Conservation (phyloP, 73 alveolate genomes). For the Paramecium biaurelia region DNA sequence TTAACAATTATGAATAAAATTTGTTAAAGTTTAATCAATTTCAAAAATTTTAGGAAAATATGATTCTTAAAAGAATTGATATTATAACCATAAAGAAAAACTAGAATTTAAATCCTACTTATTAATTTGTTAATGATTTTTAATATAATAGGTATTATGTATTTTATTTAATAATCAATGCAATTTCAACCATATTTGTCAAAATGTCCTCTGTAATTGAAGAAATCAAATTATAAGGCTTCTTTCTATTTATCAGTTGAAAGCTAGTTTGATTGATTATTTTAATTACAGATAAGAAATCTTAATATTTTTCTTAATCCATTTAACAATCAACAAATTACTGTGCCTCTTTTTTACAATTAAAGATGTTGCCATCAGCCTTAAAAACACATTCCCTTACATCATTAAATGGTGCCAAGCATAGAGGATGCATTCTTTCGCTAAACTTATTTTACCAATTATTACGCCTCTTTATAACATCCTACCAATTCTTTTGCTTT, state of each 20-base stretch:
- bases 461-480: constrained; percentile 66
- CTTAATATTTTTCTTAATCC: constrained; percentile 49
- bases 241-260: constrained; percentile 57
- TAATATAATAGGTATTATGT: neutral
- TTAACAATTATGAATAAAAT: neutral
- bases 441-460: neutral
- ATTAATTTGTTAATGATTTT: neutral
- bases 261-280: neutral
- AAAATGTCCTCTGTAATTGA: constrained; percentile 63
- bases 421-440: constrained; percentile 62
- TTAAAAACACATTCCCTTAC: constrained; percentile 63
- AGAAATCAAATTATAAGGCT: constrained; percentile 62
- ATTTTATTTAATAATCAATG: neutral
- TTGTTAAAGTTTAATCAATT: no score
- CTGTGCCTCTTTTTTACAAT: constrained; percentile 34
- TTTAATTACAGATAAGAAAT: constrained; percentile 42
- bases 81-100: neutral
- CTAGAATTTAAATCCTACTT: neutral
- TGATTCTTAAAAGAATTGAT: neutral
- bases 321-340: constrained; percentile 38
- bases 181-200: constrained; percentile 45
- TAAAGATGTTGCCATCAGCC: constrained; percentile 63
- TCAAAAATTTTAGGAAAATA: no score
- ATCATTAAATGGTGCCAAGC: constrained; percentile 64
- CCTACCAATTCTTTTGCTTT: constrained; percentile 39